A percentile compares a stretch with the other conserved stretches of the same genome.
Evolutionary conservation across 1,284 basidiomycete genomes (phyloP).

Genomic region (Trametes pubescens): DNA sequence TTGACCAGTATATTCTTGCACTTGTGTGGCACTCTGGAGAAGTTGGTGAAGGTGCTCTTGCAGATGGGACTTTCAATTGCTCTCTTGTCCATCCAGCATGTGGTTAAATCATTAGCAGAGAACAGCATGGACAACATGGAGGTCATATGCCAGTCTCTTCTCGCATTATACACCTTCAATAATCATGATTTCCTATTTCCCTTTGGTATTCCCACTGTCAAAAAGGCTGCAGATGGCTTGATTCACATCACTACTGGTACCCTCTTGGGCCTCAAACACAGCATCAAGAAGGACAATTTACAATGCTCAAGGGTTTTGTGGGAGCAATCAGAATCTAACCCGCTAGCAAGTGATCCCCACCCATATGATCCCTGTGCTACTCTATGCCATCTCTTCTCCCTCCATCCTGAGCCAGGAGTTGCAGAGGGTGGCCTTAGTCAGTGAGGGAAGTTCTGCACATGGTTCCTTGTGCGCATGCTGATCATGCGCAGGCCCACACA

Average conservation of each 20-base stretch:
- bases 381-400: slow-evolving; percentile 11
- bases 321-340: slow-evolving; percentile 30
- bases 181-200: slow-evolving; percentile 36
- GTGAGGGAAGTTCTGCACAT: slow-evolving; percentile 38
- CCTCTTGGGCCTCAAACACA: slow-evolving; percentile 38
- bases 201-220: slow-evolving; percentile 35
- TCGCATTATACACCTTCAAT: slow-evolving; percentile 44
- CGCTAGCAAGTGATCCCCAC: slow-evolving; percentile 2
- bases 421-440: slow-evolving; percentile 29
- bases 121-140: neutral
- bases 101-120: neutral
- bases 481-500: slow-evolving; percentile 36
- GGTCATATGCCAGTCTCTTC: neutral
- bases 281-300: slow-evolving; percentile 39
- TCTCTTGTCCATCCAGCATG: slow-evolving; percentile 27
- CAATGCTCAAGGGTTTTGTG: slow-evolving; percentile 43
- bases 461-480: slow-evolving; percentile 38
- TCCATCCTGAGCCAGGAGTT: slow-evolving; percentile 32
- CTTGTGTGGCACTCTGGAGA: slow-evolving; percentile 36
- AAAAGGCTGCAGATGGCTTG: slow-evolving; percentile 29
- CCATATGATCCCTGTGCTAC: slow-evolving; percentile 28
- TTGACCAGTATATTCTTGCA: slow-evolving; percentile 42
- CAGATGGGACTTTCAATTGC: slow-evolving; percentile 40
- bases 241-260: slow-evolving; percentile 42
- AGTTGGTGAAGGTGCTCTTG: slow-evolving; percentile 38